These are phyloP conservation scores for Triticum turgidum DNA, from an alignment of 176 grass and related monocot genomes.

Conservation along the genomic window DNA sequence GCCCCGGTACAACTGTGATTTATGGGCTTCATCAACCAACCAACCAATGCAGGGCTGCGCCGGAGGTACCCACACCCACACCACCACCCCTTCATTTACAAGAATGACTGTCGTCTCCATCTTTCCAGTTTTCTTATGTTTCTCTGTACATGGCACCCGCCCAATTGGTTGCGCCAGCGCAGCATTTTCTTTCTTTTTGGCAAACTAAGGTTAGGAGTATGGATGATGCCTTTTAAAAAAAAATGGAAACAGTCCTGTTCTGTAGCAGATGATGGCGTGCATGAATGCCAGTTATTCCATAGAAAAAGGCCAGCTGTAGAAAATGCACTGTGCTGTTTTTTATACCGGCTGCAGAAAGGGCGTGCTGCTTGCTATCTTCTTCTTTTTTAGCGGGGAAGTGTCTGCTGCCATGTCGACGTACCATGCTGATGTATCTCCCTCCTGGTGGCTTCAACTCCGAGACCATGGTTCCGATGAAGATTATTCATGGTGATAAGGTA, in stretches of 20 bases:
- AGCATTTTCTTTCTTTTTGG: background rate
- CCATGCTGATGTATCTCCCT: conserved; percentile 11
- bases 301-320: background rate
- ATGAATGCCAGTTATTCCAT: conserved; percentile 30
- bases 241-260: conserved; percentile 17
- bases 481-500: background rate
- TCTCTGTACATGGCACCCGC: conserved; percentile 7
- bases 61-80: background rate
- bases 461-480: background rate
- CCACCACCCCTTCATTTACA: conserved; percentile 35
- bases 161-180: conserved; percentile 31
- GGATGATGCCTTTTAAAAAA: background rate
- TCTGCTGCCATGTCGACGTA: conserved; percentile 20
- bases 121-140: background rate
- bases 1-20: conserved; percentile 48
- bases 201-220: background rate
- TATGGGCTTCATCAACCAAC: conserved; percentile 66
- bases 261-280: conserved; percentile 14
- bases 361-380: background rate
- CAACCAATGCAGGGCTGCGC: conserved; percentile 47
- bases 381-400: background rate
- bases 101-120: conserved; percentile 19
- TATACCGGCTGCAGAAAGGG: conserved; percentile 13
- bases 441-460: background rate
- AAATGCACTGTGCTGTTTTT: conserved; percentile 33